These are phyloP conservation scores for Colletotrichum sp. DNA, from an alignment of 2,329 filamentous ascomycete genomes.

Conservation along the genomic window DNA sequence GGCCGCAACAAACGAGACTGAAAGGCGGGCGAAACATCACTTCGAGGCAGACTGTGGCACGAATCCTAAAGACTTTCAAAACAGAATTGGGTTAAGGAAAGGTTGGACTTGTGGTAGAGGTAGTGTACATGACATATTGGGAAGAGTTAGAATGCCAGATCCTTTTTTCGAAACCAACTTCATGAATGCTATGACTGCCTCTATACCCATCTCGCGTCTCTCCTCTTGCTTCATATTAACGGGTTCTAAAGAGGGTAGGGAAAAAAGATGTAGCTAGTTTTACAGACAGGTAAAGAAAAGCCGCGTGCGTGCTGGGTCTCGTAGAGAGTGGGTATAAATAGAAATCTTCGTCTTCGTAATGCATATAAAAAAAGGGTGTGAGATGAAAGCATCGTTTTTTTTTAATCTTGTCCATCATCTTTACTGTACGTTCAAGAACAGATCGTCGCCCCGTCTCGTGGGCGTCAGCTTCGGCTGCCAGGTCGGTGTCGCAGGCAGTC, in stretches of 20 bases:
- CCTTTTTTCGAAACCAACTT: constrained; percentile 9
- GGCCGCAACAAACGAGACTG: background rate
- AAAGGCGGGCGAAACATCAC: background rate
- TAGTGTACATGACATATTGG: constrained; percentile 1
- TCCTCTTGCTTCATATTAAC: constrained; percentile 3
- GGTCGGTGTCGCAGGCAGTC: constrained; percentile 53
- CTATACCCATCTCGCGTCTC: background rate
- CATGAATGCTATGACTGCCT: background rate
- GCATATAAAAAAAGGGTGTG: background rate
- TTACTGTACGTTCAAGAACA: constrained; percentile 63
- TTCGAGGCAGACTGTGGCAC: background rate
- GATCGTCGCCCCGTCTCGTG: constrained; percentile 68
- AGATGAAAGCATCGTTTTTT: background rate
- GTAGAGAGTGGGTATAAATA: constrained; percentile 16
- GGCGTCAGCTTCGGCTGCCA: constrained; percentile 73
- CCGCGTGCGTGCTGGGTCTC: background rate
- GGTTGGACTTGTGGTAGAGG: background rate
- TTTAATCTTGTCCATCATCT: background rate
- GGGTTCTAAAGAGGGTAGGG: background rate
- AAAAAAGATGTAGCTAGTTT: background rate
- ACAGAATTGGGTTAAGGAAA: background rate
- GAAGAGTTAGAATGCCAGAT: constrained; percentile 3
- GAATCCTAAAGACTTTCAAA: background rate
- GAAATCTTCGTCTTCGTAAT: constrained; percentile 2
- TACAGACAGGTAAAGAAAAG: constrained; percentile 4